Percentiles rank a stretch among this genome's conserved stretches.
Conservation (phyloP, 164 flowering plant species). For the Malania oleifera region DNA sequence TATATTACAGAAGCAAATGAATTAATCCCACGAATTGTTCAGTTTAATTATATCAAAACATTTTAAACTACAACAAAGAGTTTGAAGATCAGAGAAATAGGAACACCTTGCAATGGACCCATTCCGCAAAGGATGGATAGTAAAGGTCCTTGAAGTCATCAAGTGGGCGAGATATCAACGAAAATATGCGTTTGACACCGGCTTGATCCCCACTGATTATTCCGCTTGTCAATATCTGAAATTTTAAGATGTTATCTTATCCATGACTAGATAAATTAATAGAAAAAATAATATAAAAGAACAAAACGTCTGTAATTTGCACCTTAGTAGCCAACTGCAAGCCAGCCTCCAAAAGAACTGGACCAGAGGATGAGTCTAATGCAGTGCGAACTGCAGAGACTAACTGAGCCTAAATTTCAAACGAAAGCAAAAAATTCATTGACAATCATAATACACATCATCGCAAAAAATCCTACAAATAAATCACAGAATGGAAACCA, state of each 20-base stretch:
- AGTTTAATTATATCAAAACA: no score
- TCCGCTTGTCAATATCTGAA: slow-evolving; percentile 86
- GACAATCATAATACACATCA: slow-evolving; percentile 1
- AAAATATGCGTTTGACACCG: slow-evolving; percentile 83
- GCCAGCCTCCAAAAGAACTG: slow-evolving; percentile 90
- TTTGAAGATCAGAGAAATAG: background rate
- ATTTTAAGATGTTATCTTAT: slow-evolving; percentile 17
- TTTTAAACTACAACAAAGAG: background rate
- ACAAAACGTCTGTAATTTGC: background rate
- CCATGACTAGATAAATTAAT: background rate
- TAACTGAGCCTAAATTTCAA: slow-evolving; percentile 70
- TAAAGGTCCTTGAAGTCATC: slow-evolving; percentile 76
- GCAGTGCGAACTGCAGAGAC: slow-evolving; percentile 95
- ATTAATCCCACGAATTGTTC: background rate
- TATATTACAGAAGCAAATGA: background rate
- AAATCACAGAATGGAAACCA: no score
- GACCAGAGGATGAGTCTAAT: slow-evolving; percentile 67
- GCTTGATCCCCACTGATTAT: slow-evolving; percentile 79
- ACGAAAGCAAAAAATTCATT: slow-evolving; percentile 13
- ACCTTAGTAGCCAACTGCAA: slow-evolving; percentile 93
- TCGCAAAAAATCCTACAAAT: background rate
- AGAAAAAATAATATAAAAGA: slow-evolving; percentile 5
- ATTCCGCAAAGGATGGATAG: slow-evolving; percentile 98
- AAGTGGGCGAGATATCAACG: slow-evolving; percentile 79
- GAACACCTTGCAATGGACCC: slow-evolving; percentile 95